Evolutionary conservation across 768 basidiomycete species (phyloP).

Genomic region (Mycena maculata): DNA sequence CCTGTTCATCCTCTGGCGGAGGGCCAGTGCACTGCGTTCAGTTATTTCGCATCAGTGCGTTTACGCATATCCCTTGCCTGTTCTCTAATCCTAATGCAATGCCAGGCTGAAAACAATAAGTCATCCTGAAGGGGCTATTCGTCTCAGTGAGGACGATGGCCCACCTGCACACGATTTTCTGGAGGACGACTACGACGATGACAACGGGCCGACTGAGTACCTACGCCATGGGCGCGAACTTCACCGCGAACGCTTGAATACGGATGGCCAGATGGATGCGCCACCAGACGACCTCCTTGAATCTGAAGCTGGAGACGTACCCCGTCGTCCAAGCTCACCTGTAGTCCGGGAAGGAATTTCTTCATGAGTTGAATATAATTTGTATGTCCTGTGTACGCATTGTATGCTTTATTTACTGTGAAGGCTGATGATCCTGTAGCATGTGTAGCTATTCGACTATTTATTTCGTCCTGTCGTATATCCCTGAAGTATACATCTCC

Average conservation of each 20-base stretch:
- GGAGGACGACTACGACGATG: conserved; percentile 69
- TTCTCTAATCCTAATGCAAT: background rate
- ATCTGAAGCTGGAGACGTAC: background rate
- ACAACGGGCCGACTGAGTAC: too few relatives aligned
- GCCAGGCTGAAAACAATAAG: conserved; percentile 69
- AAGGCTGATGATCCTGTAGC: too few relatives aligned
- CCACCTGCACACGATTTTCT: conserved; percentile 78
- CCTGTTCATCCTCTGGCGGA: conserved; percentile 73
- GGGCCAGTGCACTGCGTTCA: conserved; percentile 63
- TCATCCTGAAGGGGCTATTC: conserved; percentile 65
- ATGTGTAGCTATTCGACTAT: background rate
- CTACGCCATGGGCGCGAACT: too few relatives aligned
- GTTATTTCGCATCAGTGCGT: conserved; percentile 75
- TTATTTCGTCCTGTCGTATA: background rate
- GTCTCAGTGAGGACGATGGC: conserved; percentile 77
- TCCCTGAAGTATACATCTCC: background rate
- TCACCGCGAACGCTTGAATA: conserved; percentile 43
- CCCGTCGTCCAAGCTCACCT: background rate
- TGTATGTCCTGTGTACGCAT: conserved; percentile 7
- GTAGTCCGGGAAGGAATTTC: background rate
- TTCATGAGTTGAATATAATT: background rate
- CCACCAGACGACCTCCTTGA: background rate
- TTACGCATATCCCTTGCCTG: background rate
- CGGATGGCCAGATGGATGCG: conserved; percentile 7
- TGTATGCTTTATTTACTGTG: too few relatives aligned